Evolutionary conservation across 2,329 filamentous ascomycete genomes (phyloP).

Genomic region (Pestalotiopsis fici): DNA sequence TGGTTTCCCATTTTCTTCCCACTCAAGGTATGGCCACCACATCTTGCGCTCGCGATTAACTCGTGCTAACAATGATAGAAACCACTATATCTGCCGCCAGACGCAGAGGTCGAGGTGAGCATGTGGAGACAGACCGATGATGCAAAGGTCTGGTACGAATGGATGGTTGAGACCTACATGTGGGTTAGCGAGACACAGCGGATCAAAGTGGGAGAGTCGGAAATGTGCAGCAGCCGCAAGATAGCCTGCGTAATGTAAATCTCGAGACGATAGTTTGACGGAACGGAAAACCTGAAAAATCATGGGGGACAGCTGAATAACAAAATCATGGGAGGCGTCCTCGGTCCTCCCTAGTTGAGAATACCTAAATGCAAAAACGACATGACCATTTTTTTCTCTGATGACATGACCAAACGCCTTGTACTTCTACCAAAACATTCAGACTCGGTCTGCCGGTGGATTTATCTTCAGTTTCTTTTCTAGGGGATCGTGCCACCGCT

Average conservation of each 20-base stretch:
- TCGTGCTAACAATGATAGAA: constrained; percentile 52
- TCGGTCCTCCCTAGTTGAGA: not conserved
- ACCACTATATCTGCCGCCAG: constrained; percentile 82
- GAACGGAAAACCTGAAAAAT: not conserved
- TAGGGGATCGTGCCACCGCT: not conserved
- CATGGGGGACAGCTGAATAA: not conserved
- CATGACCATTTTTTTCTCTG: not conserved
- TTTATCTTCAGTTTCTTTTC: not conserved
- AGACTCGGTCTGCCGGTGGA: not conserved
- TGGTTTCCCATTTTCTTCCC: constrained; percentile 99
- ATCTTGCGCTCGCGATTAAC: not conserved
- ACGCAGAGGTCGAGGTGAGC: constrained; percentile 82
- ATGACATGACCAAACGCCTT: constrained; percentile 7
- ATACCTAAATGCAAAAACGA: not conserved
- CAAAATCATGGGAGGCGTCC: not conserved
- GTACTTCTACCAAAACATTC: not conserved
- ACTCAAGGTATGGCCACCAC: constrained; percentile 67
- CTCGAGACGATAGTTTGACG: not conserved
- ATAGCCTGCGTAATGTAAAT: constrained; percentile 71
- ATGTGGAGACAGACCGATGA: constrained; percentile 98
- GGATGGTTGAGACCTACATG: constrained; percentile 85
- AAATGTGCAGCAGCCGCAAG: constrained; percentile 68
- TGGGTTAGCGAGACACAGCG: constrained; percentile 61
- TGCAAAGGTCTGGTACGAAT: constrained; percentile 97
- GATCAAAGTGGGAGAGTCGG: constrained; percentile 66